These are phyloP conservation scores for Aspergillus texensis DNA, from an alignment of 2,329 filamentous ascomycete genomes.

Conservation along the genomic window DNA sequence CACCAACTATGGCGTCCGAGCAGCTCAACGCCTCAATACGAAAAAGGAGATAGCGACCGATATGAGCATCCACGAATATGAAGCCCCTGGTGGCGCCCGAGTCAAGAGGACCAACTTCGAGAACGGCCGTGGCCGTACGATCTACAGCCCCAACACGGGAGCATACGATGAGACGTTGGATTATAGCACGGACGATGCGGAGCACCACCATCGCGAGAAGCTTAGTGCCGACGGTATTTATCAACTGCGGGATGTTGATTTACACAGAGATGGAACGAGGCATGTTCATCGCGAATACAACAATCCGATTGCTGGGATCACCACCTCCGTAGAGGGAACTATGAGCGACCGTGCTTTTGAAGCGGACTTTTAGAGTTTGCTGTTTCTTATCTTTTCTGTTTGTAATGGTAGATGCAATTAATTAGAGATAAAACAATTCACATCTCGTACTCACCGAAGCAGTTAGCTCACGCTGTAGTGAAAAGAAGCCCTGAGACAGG, in stretches of 20 bases:
- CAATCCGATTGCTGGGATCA: neutral
- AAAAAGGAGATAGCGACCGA: neutral
- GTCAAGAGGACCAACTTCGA: neutral
- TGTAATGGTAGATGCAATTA: neutral
- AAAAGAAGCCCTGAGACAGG: too few species aligned
- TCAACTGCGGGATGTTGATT: neutral
- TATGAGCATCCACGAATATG: neutral
- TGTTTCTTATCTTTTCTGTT: neutral
- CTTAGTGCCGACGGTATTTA: neutral
- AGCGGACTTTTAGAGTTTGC: slow-evolving; percentile 37
- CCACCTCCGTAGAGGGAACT: neutral
- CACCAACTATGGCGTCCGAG: neutral
- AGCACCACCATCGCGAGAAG: neutral
- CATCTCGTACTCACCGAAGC: neutral
- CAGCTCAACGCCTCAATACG: neutral
- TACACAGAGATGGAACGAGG: neutral
- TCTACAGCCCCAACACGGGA: neutral
- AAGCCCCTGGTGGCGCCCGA: neutral
- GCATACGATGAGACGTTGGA: neutral
- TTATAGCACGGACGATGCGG: neutral
- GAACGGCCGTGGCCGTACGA: neutral
- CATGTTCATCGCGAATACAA: neutral
- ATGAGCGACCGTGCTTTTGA: neutral
- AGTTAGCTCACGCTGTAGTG: too few species aligned
- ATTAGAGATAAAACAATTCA: neutral